Conservation (phyloP, 164 flowering plant genomes). For the Pachysandra terminalis region DNA sequence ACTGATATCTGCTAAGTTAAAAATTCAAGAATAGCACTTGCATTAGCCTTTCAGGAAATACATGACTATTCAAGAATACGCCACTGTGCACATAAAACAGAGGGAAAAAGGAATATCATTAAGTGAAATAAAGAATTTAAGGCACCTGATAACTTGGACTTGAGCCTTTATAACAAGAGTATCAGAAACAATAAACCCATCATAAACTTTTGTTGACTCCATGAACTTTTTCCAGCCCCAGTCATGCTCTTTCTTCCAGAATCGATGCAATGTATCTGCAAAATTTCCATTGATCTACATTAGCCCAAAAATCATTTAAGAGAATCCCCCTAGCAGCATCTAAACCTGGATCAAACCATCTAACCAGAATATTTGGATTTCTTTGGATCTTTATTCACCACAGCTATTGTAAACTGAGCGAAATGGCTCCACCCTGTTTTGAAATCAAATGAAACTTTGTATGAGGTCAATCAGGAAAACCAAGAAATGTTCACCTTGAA, state of each 20-base stretch:
- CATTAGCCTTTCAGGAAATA: too few relatives aligned
- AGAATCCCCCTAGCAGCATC: not conserved
- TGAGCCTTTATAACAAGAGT: slow-evolving; percentile 92
- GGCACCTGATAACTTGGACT: slow-evolving; percentile 93
- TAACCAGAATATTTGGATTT: slow-evolving; percentile 92
- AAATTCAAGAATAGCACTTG: too few relatives aligned
- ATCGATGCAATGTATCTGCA: slow-evolving; percentile 85
- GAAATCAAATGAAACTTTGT: not conserved
- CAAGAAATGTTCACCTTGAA: not conserved
- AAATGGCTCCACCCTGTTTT: slow-evolving; percentile 93
- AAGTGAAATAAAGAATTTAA: not conserved
- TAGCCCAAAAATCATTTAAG: slow-evolving; percentile 10
- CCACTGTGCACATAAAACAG: not conserved
- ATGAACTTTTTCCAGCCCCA: slow-evolving; percentile 99
- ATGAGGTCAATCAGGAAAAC: not conserved
- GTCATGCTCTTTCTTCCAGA: slow-evolving; percentile 98
- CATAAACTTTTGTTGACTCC: slow-evolving; percentile 85
- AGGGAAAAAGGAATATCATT: not conserved
- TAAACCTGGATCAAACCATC: slow-evolving; percentile 18
- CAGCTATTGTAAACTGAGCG: slow-evolving; percentile 96
- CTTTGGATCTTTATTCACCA: slow-evolving; percentile 95
- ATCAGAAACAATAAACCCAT: slow-evolving; percentile 91
- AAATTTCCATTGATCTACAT: slow-evolving; percentile 8
- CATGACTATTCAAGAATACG: not conserved
- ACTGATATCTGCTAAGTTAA: not conserved